Evolutionary conservation across 106 monocot genomes (phyloP).

Genomic region (Dioscorea zingiberensis): DNA sequence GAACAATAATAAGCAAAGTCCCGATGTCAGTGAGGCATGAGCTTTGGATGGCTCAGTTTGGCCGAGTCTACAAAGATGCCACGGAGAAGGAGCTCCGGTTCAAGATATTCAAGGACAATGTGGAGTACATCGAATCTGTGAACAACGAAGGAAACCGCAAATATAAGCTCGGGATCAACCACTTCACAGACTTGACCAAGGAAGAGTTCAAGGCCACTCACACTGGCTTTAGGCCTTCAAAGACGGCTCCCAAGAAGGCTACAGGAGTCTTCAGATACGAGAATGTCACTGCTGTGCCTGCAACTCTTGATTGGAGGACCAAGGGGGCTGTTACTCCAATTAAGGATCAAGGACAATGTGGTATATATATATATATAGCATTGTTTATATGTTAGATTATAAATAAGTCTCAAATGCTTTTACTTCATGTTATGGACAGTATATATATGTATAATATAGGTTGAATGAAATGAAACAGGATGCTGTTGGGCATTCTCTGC

Average conservation of each 20-base stretch:
- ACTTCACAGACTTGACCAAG: slow-evolving; percentile 9
- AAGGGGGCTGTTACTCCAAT: slow-evolving; percentile 16
- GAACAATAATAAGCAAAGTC: background rate
- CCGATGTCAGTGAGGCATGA: slow-evolving; percentile 1
- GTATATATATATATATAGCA: background rate
- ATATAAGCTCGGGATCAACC: slow-evolving; percentile 1
- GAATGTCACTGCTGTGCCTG: slow-evolving; percentile 3
- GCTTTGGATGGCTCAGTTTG: slow-evolving; percentile 4
- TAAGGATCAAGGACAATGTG: slow-evolving; percentile 16
- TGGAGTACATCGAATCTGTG: slow-evolving; percentile 7
- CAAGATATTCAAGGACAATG: slow-evolving; percentile 7
- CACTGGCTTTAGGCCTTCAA: background rate
- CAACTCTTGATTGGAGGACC: slow-evolving; percentile 15
- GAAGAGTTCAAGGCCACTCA: slow-evolving; percentile 11
- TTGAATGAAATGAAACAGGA: background rate
- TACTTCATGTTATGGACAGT: too few relatives aligned
- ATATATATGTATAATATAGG: too few relatives aligned
- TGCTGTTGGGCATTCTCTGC: slow-evolving; percentile 9
- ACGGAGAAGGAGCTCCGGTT: slow-evolving; percentile 8
- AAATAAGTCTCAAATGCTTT: too few relatives aligned
- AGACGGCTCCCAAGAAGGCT: too few relatives aligned
- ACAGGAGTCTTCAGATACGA: background rate
- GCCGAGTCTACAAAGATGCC: slow-evolving; percentile 2
- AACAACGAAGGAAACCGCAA: background rate
- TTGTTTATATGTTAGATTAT: too few relatives aligned